These are phyloP conservation scores for Botrytis aclada DNA, from an alignment of 2,329 filamentous ascomycete genomes.

Conservation along the genomic window DNA sequence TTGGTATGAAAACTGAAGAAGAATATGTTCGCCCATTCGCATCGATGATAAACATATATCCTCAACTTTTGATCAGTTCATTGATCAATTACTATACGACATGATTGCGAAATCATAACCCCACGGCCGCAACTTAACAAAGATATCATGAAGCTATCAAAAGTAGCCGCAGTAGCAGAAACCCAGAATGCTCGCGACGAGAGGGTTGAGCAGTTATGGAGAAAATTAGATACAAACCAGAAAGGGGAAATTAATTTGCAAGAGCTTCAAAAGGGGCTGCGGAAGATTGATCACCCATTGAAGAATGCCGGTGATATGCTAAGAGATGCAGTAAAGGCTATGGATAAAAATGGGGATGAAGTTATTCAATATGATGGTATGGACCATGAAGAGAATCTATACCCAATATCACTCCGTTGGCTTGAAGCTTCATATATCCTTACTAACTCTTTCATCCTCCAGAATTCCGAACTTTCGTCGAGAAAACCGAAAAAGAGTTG, in stretches of 20 bases:
- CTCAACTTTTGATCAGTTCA: constrained; percentile 20
- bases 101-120: constrained; percentile 31
- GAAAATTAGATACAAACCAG: constrained; percentile 70
- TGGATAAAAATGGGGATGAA: constrained; percentile 85
- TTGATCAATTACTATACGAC: constrained; percentile 19
- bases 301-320: constrained; percentile 91
- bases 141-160: constrained; percentile 38
- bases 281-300: constrained; percentile 85
- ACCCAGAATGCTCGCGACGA: constrained; percentile 75
- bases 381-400: constrained; percentile 30
- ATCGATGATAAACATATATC: constrained; percentile 28
- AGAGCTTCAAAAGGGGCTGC: constrained; percentile 79
- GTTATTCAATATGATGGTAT: constrained; percentile 87
- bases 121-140: constrained; percentile 15
- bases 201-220: constrained; percentile 82
- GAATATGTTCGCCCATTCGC: constrained; percentile 10
- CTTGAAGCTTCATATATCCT: constrained; percentile 1
- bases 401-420: background rate
- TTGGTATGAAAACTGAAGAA: constrained; percentile 10
- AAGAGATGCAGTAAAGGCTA: constrained; percentile 72
- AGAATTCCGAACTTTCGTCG: constrained; percentile 91
- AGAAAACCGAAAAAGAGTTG: constrained; percentile 81
- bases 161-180: constrained; percentile 73
- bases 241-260: constrained; percentile 80
- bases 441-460: constrained; percentile 21